phyloP scores from a whole-genome alignment of 129 eudicot genomes.

The Helianthus tuberosus region DNA sequence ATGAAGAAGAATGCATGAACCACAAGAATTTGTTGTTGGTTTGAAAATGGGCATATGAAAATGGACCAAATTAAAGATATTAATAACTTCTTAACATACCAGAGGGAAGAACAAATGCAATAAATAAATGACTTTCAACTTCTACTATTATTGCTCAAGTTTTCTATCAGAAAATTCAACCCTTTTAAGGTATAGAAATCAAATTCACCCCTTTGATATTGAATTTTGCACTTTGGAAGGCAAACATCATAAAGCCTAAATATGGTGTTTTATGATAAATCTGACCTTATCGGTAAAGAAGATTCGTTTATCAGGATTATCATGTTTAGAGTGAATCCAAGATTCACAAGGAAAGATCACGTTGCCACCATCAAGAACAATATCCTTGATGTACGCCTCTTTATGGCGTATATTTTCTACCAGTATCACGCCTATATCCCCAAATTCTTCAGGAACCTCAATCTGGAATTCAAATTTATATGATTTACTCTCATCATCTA shows the following conservation, averaged over 20 bases:
- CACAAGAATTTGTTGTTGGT: too few relatives aligned
- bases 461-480: conserved; percentile 32
- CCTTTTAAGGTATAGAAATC: too few relatives aligned
- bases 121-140: too few relatives aligned
- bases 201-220: too few relatives aligned
- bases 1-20: too few relatives aligned
- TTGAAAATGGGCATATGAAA: too few relatives aligned
- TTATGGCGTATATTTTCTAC: conserved; percentile 52
- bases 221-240: neutral
- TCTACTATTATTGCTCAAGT: too few relatives aligned
- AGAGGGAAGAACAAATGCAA: too few relatives aligned
- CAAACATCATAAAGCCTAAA: neutral
- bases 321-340: conserved; percentile 58
- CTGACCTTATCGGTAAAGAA: conserved; percentile 63
- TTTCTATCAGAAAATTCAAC: too few relatives aligned
- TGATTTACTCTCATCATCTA: conserved; percentile 10
- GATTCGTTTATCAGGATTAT: conserved; percentile 43
- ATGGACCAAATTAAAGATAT: too few relatives aligned
- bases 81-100: too few relatives aligned
- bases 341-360: conserved; percentile 53
- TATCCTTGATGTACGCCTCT: conserved; percentile 47
- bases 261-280: neutral
- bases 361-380: conserved; percentile 40
- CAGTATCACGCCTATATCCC: conserved; percentile 58
- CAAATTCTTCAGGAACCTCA: conserved; percentile 49